Percentiles rank a stretch among this genome's conserved stretches.
phyloP scores from a whole-genome alignment of 495 filamentous ascomycete species.

The Aspergillus ostianus region DNA sequence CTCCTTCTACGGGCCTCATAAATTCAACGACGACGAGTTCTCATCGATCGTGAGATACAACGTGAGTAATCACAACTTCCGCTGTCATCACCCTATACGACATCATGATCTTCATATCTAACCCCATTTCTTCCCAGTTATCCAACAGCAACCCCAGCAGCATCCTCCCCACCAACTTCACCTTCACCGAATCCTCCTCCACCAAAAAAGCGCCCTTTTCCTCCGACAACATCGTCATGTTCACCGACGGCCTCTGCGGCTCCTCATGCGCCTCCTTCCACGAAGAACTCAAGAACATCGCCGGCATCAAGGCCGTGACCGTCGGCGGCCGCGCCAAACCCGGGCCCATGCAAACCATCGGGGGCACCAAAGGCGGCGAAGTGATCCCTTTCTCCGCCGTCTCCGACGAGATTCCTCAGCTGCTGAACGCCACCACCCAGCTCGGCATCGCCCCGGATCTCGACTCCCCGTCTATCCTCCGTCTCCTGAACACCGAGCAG shows the following conservation, averaged over 20 bases:
- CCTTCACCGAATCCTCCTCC: neutral
- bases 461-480: neutral
- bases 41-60: constrained; percentile 28
- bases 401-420: neutral
- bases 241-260: constrained; percentile 47
- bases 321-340: constrained; percentile 45
- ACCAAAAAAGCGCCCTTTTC: constrained; percentile 1
- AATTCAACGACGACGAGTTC: constrained; percentile 41
- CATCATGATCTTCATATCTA: neutral
- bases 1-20: constrained; percentile 44
- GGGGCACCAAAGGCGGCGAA: constrained; percentile 34
- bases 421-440: constrained; percentile 3
- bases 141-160: constrained; percentile 13
- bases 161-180: neutral
- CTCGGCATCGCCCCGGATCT: constrained; percentile 2
- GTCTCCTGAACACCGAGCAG: constrained; percentile 2
- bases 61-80: neutral
- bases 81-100: neutral
- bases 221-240: constrained; percentile 16
- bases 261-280: constrained; percentile 52
- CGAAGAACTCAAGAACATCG: constrained; percentile 52
- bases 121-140: neutral
- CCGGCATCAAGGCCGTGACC: constrained; percentile 47
- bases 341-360: constrained; percentile 44
- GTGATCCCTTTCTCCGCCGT: constrained; percentile 4